These are phyloP conservation scores for Kockiozyma suomiensis DNA, from an alignment of 805 yeast species.

Conservation along the genomic window DNA sequence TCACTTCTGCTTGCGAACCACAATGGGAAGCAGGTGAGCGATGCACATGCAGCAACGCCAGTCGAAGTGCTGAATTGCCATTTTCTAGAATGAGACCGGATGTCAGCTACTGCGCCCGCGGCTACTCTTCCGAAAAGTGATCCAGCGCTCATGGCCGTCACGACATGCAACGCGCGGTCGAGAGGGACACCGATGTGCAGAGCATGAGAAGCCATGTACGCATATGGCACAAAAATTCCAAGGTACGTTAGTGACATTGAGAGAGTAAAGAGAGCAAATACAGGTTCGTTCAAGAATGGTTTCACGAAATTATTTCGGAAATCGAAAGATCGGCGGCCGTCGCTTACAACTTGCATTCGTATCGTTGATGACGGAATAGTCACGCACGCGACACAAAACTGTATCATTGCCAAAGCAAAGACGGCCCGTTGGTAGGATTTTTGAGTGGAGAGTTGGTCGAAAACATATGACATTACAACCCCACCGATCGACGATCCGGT, in stretches of 20 bases:
- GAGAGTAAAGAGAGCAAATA: constrained; percentile 35
- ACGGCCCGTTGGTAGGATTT: background rate
- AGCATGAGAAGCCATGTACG: constrained; percentile 41
- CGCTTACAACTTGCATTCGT: background rate
- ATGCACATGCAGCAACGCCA: constrained; percentile 38
- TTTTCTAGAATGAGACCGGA: constrained; percentile 26
- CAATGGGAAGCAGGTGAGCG: constrained; percentile 38
- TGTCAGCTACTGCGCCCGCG: constrained; percentile 52
- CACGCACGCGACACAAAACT: constrained; percentile 3
- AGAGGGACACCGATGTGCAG: constrained; percentile 29
- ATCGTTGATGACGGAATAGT: constrained; percentile 5
- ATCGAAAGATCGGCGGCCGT: background rate
- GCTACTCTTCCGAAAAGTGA: constrained; percentile 54
- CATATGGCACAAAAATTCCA: constrained; percentile 41
- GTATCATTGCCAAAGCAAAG: background rate
- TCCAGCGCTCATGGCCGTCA: constrained; percentile 43
- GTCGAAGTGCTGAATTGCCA: constrained; percentile 49
- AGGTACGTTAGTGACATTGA: constrained; percentile 38
- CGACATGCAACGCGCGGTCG: constrained; percentile 36
- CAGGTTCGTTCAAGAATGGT: constrained; percentile 37
- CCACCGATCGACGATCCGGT: constrained; percentile 58
- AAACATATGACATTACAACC: constrained; percentile 50
- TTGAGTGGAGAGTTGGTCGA: constrained; percentile 39
- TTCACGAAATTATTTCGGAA: constrained; percentile 16
- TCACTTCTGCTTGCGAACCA: constrained; percentile 11